Conservation (phyloP, 2,329 filamentous ascomycete species). For the Cladosporium sp. region DNA sequence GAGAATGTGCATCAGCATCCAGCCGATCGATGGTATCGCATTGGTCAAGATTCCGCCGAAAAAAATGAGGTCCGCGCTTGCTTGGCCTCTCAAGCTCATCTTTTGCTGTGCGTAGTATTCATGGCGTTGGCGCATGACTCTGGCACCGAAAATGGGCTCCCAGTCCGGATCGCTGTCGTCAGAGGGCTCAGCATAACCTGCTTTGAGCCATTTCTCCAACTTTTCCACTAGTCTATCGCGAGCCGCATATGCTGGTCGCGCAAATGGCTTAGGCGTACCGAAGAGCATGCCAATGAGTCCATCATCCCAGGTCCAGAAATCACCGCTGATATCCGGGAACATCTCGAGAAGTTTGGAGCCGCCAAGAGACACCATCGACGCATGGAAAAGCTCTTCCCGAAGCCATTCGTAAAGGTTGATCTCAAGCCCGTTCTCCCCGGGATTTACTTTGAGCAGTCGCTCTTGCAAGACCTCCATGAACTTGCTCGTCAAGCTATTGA, state of each 20-base stretch:
- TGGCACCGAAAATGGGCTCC: constrained; percentile 21
- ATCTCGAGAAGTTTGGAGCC: constrained; percentile 27
- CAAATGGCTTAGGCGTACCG: constrained; percentile 18
- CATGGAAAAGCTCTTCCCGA: constrained; percentile 27
- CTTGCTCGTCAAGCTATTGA: constrained; percentile 15
- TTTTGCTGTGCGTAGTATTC: constrained; percentile 17
- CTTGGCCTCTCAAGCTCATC: constrained; percentile 15
- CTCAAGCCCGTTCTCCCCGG: constrained; percentile 16
- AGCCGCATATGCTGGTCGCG: constrained; percentile 14
- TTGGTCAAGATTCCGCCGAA: constrained; percentile 25
- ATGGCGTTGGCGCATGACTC: constrained; percentile 20
- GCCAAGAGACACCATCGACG: constrained; percentile 27
- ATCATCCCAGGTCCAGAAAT: constrained; percentile 23
- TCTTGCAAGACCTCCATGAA: constrained; percentile 15
- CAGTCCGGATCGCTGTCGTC: constrained; percentile 12
- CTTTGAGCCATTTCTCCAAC: constrained; percentile 16
- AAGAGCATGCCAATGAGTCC: constrained; percentile 20
- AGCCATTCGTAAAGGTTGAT: constrained; percentile 29
- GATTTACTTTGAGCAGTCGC: background rate
- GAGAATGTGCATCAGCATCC: constrained; percentile 27
- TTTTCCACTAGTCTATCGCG: constrained; percentile 17
- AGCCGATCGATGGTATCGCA: constrained; percentile 25
- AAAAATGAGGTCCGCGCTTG: constrained; percentile 22
- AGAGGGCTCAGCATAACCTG: constrained; percentile 10
- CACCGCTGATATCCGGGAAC: constrained; percentile 25